Base-by-base conservation (phyloP, 768 basidiomycete genomes). In the Paxillus involutus region DNA sequence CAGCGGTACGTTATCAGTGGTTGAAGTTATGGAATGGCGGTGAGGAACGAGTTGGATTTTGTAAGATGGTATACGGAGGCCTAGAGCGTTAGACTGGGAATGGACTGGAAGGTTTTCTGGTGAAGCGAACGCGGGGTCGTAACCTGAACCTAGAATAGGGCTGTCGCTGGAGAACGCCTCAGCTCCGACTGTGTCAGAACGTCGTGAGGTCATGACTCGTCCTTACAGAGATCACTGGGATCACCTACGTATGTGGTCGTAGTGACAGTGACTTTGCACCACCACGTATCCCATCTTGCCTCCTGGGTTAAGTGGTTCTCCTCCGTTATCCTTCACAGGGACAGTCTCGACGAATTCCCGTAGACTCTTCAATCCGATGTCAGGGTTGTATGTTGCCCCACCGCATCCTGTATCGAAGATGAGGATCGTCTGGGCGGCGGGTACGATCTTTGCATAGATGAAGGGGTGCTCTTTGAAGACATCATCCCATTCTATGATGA, bases 361-460 rank as follows among this genome's bases (percentile, higher is more conserved):
- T 45, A 84, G 60, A 52, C 72, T 74, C 56, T 63, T 79, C 49
- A 80, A 63, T 7, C 70, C 61, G 33, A 77, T 72, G 44, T 72
- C 56, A 2, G 73, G 71, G 49, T 77, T 71, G 45, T 69, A 61
- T 3, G 80, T 76, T 44, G 63, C 69, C 5, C 82, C 81, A 17
- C 81, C 81, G 36, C 80, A 82, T 36, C 82, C 83, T 14, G 79
- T 82, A 61, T 84, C 82, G 43, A 82, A 66, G 35, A 83, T 58
- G 10, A 85, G 67, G 47, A 82, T 65, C 2, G 77, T 76, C 24
- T 66, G 65, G 4, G 73, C 69, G 10, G 61, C 57, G 30, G 73
- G 70, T 9, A 77, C 57, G 41, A 77, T 50, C 59, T 80, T 82
- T 53, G 71, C 79, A 60, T 81, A 83, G 55, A 84, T 82, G 64